Percentiles rank a stretch among this genome's conserved stretches.
phyloP scores from a whole-genome alignment of 495 filamentous ascomycete genomes.

The Tuber melanosporum region DNA sequence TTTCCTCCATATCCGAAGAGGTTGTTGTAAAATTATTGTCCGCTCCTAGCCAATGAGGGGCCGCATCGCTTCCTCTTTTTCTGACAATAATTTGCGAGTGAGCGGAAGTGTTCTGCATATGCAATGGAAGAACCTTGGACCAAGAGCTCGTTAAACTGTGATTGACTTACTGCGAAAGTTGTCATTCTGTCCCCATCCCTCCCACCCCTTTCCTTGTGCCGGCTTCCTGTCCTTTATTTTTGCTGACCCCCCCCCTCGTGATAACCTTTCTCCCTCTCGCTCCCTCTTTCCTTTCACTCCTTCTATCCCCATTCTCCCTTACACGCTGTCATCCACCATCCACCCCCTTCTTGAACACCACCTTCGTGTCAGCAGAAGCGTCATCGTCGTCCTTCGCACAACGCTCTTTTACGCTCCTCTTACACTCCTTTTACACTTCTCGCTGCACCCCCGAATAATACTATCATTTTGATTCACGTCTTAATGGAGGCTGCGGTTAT shows the following conservation, averaged over 20 bases:
- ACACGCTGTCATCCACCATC: not conserved
- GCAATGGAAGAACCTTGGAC: not conserved
- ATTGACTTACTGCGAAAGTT: not conserved
- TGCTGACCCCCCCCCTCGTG: not conserved
- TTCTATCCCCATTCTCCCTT: slow-evolving; percentile 39
- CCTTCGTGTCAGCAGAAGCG: not conserved
- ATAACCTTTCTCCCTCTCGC: slow-evolving; percentile 8
- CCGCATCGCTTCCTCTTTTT: slow-evolving; percentile 22
- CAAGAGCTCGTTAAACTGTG: not conserved
- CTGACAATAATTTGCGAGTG: not conserved
- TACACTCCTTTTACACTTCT: slow-evolving; percentile 29
- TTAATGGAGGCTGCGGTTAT: slow-evolving; percentile 43
- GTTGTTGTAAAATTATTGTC: not conserved
- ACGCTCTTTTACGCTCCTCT: slow-evolving; percentile 9
- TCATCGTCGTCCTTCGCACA: not conserved
- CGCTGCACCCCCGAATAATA: slow-evolving; percentile 16
- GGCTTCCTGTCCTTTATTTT: slow-evolving; percentile 4
- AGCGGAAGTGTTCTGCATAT: not conserved
- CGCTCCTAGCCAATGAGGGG: not conserved
- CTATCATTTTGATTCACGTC: slow-evolving; percentile 9
- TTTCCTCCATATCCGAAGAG: not conserved
- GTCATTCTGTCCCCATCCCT: slow-evolving; percentile 8
- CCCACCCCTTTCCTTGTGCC: slow-evolving; percentile 1
- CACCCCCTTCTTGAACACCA: slow-evolving; percentile 10
- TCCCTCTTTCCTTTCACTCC: slow-evolving; percentile 27